A percentile compares a stretch with the other conserved stretches of the same genome.
These are phyloP conservation scores for Magnusiomyces ingens DNA, from an alignment of 1,139 yeast genomes.

Conservation along the genomic window DNA sequence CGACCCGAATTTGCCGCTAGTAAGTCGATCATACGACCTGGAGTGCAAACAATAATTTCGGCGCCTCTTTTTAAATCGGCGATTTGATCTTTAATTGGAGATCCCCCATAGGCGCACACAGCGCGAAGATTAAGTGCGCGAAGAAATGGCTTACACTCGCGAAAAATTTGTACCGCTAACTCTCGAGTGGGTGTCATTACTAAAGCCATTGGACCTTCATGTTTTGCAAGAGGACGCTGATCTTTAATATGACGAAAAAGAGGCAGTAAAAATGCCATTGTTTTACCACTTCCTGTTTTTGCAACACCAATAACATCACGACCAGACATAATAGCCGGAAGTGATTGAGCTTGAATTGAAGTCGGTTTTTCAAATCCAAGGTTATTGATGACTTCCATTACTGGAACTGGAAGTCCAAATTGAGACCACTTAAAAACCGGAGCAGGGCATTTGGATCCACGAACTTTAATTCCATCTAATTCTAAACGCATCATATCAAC, in stretches of 20 bases:
- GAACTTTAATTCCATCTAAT: constrained; percentile 57
- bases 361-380: constrained; percentile 61
- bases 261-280: constrained; percentile 81
- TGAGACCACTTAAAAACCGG: constrained; percentile 80
- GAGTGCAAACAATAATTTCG: constrained; percentile 86
- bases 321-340: constrained; percentile 88
- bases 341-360: constrained; percentile 84
- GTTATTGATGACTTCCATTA: constrained; percentile 47
- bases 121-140: constrained; percentile 46
- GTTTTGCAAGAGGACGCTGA: constrained; percentile 48
- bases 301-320: constrained; percentile 90
- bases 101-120: constrained; percentile 91
- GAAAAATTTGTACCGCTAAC: constrained; percentile 74
- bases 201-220: constrained; percentile 73
- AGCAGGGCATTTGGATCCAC: constrained; percentile 52
- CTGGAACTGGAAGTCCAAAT: constrained; percentile 61
- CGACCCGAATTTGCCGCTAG: constrained; percentile 80
- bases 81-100: constrained; percentile 76
- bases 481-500: constrained; percentile 48
- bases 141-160: constrained; percentile 58
- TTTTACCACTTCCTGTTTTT: constrained; percentile 95
- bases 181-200: constrained; percentile 92
- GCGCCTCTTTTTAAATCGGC: constrained; percentile 72
- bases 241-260: constrained; percentile 75
- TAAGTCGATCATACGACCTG: constrained; percentile 89